phyloP scores from a whole-genome alignment of 2,329 filamentous ascomycete genomes.

The Aureobasidium sp. region DNA sequence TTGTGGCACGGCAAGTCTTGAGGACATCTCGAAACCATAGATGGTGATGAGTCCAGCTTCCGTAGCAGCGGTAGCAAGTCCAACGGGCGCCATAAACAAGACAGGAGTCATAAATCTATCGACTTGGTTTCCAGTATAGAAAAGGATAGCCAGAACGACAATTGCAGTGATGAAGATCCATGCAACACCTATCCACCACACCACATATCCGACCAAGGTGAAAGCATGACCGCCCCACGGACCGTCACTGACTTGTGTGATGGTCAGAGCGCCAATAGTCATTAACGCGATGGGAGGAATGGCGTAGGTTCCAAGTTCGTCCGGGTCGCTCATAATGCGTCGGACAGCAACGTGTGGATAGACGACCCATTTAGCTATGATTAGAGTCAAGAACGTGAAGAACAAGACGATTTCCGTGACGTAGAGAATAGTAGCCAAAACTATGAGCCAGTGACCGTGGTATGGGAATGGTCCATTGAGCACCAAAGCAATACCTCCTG shows the following conservation, averaged over 20 bases:
- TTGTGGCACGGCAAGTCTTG: slow-evolving; percentile 14
- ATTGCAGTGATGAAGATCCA: slow-evolving; percentile 14
- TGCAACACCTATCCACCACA: slow-evolving; percentile 19
- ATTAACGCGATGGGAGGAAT: slow-evolving; percentile 17
- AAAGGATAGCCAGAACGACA: slow-evolving; percentile 15
- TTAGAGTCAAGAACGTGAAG: slow-evolving; percentile 14
- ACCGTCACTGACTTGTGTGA: slow-evolving; percentile 15
- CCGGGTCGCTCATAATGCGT: slow-evolving; percentile 9
- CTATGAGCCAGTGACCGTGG: slow-evolving; percentile 11
- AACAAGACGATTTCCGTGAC: slow-evolving; percentile 15
- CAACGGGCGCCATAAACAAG: slow-evolving; percentile 16
- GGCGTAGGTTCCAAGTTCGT: slow-evolving; percentile 15
- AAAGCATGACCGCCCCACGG: slow-evolving; percentile 19
- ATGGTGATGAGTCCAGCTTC: slow-evolving; percentile 15
- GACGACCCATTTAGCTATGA: background rate
- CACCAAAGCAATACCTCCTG: slow-evolving; percentile 13
- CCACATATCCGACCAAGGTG: slow-evolving; percentile 18
- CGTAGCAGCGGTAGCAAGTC: slow-evolving; percentile 15
- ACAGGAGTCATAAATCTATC: slow-evolving; percentile 11
- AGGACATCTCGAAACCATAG: slow-evolving; percentile 7
- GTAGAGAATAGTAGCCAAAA: slow-evolving; percentile 11
- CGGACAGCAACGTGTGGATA: slow-evolving; percentile 15
- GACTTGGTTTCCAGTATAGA: slow-evolving; percentile 13
- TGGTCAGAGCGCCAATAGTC: slow-evolving; percentile 15
- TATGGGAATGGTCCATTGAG: slow-evolving; percentile 17